A percentile compares a stretch with the other conserved stretches of the same genome.
These are phyloP conservation scores for Geotrichum aggregatum DNA, from an alignment of 1,139 yeast species.

Conservation along the genomic window DNA sequence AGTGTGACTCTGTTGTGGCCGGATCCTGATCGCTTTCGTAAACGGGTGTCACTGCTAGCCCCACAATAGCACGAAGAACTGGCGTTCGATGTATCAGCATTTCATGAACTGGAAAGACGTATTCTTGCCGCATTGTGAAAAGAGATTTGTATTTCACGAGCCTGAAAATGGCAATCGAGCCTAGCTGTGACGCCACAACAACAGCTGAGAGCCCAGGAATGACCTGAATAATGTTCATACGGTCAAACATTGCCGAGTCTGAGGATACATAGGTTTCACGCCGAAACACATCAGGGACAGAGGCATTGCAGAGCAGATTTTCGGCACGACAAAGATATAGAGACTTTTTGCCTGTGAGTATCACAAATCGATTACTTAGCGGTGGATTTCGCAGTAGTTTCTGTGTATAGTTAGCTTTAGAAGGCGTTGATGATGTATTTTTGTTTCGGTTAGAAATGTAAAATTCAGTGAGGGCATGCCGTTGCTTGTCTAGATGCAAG, in stretches of 20 bases:
- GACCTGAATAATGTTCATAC: constrained; percentile 50
- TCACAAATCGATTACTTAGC: constrained; percentile 47
- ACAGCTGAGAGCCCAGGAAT: constrained; percentile 55
- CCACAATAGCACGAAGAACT: constrained; percentile 25
- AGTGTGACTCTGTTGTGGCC: constrained; percentile 16
- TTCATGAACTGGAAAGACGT: constrained; percentile 40
- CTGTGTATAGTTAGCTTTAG: constrained; percentile 31
- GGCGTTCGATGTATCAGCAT: constrained; percentile 23
- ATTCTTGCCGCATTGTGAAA: constrained; percentile 59
- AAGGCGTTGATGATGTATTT: background rate
- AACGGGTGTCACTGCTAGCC: constrained; percentile 26
- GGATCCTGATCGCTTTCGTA: constrained; percentile 17
- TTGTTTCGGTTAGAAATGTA: constrained; percentile 11
- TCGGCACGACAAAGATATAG: constrained; percentile 46
- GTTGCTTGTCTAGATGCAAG: constrained; percentile 3
- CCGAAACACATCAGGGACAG: constrained; percentile 48
- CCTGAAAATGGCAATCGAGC: constrained; percentile 55
- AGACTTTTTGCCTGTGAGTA: constrained; percentile 39
- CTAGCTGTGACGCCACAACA: constrained; percentile 56
- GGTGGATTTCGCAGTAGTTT: constrained; percentile 43
- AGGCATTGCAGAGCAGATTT: constrained; percentile 50
- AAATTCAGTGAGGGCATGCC: constrained; percentile 2
- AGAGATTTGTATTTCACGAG: constrained; percentile 55
- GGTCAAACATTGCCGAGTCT: constrained; percentile 46
- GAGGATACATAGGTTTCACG: constrained; percentile 34